phyloP scores from a whole-genome alignment of 495 filamentous ascomycete species.

The Elaphomyces granulatus region DNA sequence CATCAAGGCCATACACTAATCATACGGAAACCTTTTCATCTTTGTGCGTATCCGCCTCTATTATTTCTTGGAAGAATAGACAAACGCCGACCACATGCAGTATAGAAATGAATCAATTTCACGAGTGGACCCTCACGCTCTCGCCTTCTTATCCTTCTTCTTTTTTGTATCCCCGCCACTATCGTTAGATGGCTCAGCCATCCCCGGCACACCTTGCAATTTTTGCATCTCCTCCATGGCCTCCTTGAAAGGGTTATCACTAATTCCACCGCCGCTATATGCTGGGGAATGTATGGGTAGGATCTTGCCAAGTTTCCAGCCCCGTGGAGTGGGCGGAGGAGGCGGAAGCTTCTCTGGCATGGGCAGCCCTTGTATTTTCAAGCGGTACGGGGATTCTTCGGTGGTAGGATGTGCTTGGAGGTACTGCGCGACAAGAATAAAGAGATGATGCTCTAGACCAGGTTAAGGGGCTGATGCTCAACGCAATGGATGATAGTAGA shows the following conservation, averaged over 20 bases:
- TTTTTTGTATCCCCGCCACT: conserved; percentile 31
- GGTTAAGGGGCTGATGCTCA: too few relatives aligned
- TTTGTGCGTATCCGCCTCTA: too few relatives aligned
- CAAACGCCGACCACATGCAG: conserved; percentile 27
- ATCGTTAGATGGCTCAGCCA: conserved; percentile 14
- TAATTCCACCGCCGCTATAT: conserved; percentile 85
- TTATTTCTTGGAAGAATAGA: conserved; percentile 3
- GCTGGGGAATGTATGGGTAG: conserved; percentile 78
- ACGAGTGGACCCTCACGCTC: conserved; percentile 16
- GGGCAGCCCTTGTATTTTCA: conserved; percentile 54
- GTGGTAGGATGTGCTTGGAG: conserved; percentile 63
- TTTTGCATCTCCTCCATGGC: conserved; percentile 90
- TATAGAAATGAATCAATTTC: conserved; percentile 15
- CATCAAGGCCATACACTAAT: too few relatives aligned
- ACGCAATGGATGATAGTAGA: too few relatives aligned
- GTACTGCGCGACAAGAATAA: conserved; percentile 57
- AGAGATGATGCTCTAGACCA: conserved; percentile 66
- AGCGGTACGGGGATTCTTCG: conserved; percentile 47
- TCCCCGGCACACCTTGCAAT: conserved; percentile 38
- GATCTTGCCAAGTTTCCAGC: conserved; percentile 80
- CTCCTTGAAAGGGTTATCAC: conserved; percentile 91
- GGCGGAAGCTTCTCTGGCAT: conserved; percentile 49
- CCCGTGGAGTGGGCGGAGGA: conserved; percentile 63
- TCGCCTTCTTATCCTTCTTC: conserved; percentile 38
- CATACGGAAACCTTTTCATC: too few relatives aligned